These are phyloP conservation scores for Tremellales sp. DNA, from an alignment of 1,284 basidiomycete genomes.

Conservation along the genomic window DNA sequence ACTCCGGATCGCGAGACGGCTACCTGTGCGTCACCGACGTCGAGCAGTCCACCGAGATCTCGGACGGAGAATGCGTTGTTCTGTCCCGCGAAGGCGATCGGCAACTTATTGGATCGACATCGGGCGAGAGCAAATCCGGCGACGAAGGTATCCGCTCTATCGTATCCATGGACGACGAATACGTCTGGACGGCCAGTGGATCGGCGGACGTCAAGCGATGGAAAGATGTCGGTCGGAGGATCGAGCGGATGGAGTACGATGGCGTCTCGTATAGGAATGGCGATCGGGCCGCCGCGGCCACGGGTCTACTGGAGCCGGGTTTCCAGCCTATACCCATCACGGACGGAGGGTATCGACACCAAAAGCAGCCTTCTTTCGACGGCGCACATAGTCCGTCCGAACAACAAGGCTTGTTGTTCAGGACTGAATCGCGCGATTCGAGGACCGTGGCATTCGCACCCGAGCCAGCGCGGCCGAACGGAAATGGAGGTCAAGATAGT, in stretches of 20 bases:
- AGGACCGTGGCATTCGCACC: conserved; percentile 40
- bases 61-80: conserved; percentile 83
- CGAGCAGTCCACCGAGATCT: conserved; percentile 70
- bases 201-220: conserved; percentile 77
- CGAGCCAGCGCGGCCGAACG: conserved; percentile 13
- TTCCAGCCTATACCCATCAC: conserved; percentile 19
- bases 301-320: conserved; percentile 11
- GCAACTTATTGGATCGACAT: not conserved
- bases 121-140: conserved; percentile 46
- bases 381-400: conserved; percentile 1
- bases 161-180: conserved; percentile 74
- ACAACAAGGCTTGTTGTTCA: conserved; percentile 10
- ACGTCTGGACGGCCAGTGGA: conserved; percentile 87
- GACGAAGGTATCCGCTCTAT: conserved; percentile 77
- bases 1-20: conserved; percentile 90
- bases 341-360: conserved; percentile 15
- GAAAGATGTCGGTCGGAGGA: conserved; percentile 55
- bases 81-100: conserved; percentile 62
- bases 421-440: conserved; percentile 30
- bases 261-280: conserved; percentile 16
- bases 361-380: conserved; percentile 22
- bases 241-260: conserved; percentile 45
- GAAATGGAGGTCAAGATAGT: not conserved
- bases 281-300: not conserved
- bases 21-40: conserved; percentile 86